Evolutionary conservation across 2,329 filamentous ascomycete genomes (phyloP), one percentile per base, ranked within the genome.

Genomic region (Leptographium radiaticola): DNA sequence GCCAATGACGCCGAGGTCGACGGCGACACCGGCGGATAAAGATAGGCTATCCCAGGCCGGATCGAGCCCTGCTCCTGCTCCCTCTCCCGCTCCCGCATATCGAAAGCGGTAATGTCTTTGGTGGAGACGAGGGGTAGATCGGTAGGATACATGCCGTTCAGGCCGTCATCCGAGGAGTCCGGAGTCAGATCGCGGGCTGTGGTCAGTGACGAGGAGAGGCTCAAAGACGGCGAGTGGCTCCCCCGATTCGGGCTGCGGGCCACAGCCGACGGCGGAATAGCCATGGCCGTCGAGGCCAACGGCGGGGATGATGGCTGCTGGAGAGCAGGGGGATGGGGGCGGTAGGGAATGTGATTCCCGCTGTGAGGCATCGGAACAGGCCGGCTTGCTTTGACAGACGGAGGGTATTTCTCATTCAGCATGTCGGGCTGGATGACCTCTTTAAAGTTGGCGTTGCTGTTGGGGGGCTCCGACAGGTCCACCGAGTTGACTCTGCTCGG

Each of bases 91-190:
- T 63, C 60, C 16, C 62, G 60, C 36, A 62, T 62, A 57, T 73
- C 71, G n/a, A 75, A 67, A 40, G 70, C 67, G 59, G 81, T 69
- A 20, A 81, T 67, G 46, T 80, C 76, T 13, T 67, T 67, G 0
- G 78, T 81, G 0, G 75, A 77, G 49, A 81, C 77, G 42, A 80
- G 65, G 5, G 71, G 70, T 60, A 72, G 69, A 31, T 61, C 57
- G 5, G 55, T 58, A 1, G 70, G 67, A 20, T 58, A 62, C 1
- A 63, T 57, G 16, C 68, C 67, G 8, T 65, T 65, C 3, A 43
- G 49, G 16, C 56, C 57, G 6, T 70, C 68, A n/a, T 69, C 69
- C 2, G 71, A 62, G 2, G 54, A 54, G 6, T 49, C 39, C 2
- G 51, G 42, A 2, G 39, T 46, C 2, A 44, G 43, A 20, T 11